These are phyloP conservation scores for Sequoia sempervirens DNA, from an alignment of 75 land plant species.

Conservation along the genomic window DNA sequence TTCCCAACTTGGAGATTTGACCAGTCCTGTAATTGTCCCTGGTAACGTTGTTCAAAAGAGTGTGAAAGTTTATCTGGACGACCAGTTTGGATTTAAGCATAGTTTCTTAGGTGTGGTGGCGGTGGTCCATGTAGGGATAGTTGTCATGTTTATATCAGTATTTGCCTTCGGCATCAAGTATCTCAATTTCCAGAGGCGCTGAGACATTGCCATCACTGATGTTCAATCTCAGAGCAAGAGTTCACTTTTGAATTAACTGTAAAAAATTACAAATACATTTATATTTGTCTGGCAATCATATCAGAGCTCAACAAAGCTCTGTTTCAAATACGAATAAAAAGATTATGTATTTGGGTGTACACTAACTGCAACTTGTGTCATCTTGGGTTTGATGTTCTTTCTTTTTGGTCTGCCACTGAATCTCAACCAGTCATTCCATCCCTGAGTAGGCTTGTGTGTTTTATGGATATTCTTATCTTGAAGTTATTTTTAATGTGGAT, in stretches of 20 bases:
- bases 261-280: not conserved
- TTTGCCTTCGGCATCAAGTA: constrained; percentile 63
- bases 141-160: constrained; percentile 39
- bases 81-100: constrained; percentile 42
- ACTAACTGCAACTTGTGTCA: not conserved
- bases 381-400: not conserved
- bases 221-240: not conserved
- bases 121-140: constrained; percentile 40
- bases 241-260: too few relatives aligned
- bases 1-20: constrained; percentile 64
- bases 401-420: not conserved
- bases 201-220: not conserved
- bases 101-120: constrained; percentile 50
- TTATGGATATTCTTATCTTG: not conserved
- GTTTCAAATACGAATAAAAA: not conserved
- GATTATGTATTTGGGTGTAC: not conserved
- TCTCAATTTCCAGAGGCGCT: constrained; percentile 76
- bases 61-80: constrained; percentile 42
- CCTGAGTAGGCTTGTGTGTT: not conserved
- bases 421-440: not conserved
- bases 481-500: too few relatives aligned
- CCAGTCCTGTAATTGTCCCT: constrained; percentile 5
- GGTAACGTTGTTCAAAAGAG: not conserved
- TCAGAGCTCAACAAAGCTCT: not conserved
- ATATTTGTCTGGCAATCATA: not conserved